phyloP scores from a whole-genome alignment of 2,329 filamentous ascomycete genomes.

The Didymella lethalis region DNA sequence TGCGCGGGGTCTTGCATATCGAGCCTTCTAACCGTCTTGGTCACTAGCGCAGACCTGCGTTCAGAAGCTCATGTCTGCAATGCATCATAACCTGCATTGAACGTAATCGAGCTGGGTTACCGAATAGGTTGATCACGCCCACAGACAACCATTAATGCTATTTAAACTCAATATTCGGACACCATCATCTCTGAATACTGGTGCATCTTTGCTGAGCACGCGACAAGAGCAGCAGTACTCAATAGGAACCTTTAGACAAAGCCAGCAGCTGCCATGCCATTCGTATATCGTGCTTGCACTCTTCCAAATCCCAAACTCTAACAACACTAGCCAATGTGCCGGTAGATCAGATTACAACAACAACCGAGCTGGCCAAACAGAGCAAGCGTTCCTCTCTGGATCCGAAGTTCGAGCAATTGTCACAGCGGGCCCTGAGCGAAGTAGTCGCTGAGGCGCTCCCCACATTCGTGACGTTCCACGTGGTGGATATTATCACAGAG shows the following conservation, averaged over 20 bases:
- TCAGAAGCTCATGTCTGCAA: neutral
- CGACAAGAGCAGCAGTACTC: neutral
- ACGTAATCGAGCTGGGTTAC: neutral
- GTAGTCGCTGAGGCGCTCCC: constrained; percentile 72
- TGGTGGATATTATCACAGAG: constrained; percentile 70
- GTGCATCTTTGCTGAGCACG: constrained; percentile 1
- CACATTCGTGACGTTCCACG: constrained; percentile 72
- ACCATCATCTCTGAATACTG: neutral
- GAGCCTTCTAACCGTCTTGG: neutral
- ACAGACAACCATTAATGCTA: neutral
- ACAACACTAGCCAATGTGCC: constrained; percentile 63
- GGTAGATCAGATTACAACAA: constrained; percentile 61
- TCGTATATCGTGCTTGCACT: neutral
- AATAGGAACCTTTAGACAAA: neutral
- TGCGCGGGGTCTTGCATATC: constrained; percentile 3
- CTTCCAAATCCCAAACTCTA: constrained; percentile 15
- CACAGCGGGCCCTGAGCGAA: constrained; percentile 66
- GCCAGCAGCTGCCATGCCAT: neutral
- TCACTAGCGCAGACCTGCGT: neutral
- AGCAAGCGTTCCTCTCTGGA: constrained; percentile 58
- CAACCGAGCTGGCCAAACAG: constrained; percentile 51
- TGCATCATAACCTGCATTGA: constrained; percentile 11
- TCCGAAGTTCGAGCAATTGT: constrained; percentile 64
- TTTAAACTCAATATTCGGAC: neutral
- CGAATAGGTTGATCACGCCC: neutral